Evolutionary conservation across 1,284 basidiomycete species (phyloP).

Genomic region (Cryptococcus sp.): DNA sequence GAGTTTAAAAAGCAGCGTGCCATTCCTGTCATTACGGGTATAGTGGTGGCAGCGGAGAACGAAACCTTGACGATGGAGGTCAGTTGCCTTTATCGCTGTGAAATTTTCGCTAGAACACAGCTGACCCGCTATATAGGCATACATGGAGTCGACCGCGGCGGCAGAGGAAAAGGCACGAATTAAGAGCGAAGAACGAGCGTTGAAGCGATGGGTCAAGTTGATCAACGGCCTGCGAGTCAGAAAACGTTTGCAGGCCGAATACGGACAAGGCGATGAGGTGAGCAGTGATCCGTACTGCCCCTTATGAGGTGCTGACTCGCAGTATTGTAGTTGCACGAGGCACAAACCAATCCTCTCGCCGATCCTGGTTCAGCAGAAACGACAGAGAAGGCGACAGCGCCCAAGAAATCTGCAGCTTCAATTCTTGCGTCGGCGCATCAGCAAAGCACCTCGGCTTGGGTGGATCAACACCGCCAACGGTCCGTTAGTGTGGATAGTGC

Average conservation of each 20-base stretch:
- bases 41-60: slow-evolving; percentile 83
- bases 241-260: slow-evolving; percentile 77
- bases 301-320: background rate
- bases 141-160: slow-evolving; percentile 74
- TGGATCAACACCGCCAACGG: slow-evolving; percentile 4
- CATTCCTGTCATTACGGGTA: slow-evolving; percentile 78
- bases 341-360: slow-evolving; percentile 40
- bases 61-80: slow-evolving; percentile 77
- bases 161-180: slow-evolving; percentile 73
- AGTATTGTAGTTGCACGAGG: slow-evolving; percentile 32
- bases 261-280: slow-evolving; percentile 58
- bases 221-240: slow-evolving; percentile 85
- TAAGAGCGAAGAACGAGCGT: slow-evolving; percentile 75
- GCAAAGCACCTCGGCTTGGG: slow-evolving; percentile 22
- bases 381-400: slow-evolving; percentile 3
- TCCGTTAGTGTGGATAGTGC: slow-evolving; percentile 2
- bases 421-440: slow-evolving; percentile 34
- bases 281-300: slow-evolving; percentile 4
- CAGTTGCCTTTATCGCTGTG: slow-evolving; percentile 26
- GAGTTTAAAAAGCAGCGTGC: slow-evolving; percentile 90
- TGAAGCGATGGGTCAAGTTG: slow-evolving; percentile 87
- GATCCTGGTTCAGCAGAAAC: slow-evolving; percentile 11
- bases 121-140: slow-evolving; percentile 62
- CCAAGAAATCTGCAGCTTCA: slow-evolving; percentile 25
- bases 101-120: background rate